A percentile compares a stretch with the other conserved stretches of the same genome.
Evolutionary conservation across 176 grass and related monocot genomes (phyloP).

Genomic region (Oropetium thomaeum): DNA sequence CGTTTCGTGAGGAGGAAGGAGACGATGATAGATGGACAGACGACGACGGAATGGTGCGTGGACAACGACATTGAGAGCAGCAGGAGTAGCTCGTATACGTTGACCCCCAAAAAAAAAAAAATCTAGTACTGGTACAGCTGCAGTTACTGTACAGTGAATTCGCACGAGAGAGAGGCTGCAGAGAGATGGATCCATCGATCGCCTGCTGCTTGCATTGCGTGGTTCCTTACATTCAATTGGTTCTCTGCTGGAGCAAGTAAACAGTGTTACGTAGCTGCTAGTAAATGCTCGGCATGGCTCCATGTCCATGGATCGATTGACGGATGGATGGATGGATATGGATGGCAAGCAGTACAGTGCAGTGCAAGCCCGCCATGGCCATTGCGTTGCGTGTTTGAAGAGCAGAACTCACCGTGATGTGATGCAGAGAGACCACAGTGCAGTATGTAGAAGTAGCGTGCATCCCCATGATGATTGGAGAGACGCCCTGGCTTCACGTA

Average conservation of each 20-base stretch:
- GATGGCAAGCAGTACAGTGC: not conserved
- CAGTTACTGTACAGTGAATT: constrained; percentile 2
- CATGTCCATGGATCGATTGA: not conserved
- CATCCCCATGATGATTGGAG: constrained; percentile 54
- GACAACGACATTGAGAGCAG: not conserved
- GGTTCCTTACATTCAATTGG: not conserved
- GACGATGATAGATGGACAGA: constrained; percentile 46
- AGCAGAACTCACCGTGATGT: too few species aligned
- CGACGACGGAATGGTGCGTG: constrained; percentile 47
- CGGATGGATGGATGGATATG: not conserved
- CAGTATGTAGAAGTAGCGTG: too few species aligned
- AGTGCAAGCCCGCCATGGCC: not conserved
- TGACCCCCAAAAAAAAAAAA: too few species aligned
- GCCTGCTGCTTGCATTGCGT: not conserved
- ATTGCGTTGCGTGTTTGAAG: too few species aligned
- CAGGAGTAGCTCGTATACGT: not conserved
- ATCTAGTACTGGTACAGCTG: too few species aligned
- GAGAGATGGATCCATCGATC: not conserved
- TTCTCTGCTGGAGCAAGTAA: constrained; percentile 10
- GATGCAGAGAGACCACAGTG: not conserved
- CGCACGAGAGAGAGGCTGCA: not conserved
- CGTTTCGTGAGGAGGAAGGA: constrained; percentile 49
- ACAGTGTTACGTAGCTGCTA: too few species aligned
- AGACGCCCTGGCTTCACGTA: constrained; percentile 56
- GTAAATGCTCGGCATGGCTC: constrained; percentile 17